Evolutionary conservation across 1,284 basidiomycete species (phyloP), one percentile per base, ranked within the genome.

Genomic region (Sanghuangporus baumii): DNA sequence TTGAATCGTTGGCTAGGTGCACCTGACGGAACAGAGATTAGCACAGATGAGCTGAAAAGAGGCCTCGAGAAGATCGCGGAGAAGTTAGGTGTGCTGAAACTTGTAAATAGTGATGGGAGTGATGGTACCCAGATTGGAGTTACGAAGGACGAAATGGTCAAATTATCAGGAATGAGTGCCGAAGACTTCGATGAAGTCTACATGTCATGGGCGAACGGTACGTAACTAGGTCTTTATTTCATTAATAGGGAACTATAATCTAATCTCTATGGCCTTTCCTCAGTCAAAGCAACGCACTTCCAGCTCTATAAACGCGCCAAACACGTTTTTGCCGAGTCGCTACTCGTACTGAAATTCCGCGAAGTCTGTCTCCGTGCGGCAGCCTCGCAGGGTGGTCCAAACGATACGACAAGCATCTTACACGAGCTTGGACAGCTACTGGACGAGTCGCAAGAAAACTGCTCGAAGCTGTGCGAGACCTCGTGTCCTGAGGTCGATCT

Each of bases 401-500:
- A 67, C 67, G 16, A 34, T 8, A 11, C 52, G 14, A n/a, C 34
- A 36, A 14, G 18, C 6, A 66, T 69, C 34, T 76, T 86, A 23
- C 68, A 77, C 61, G 74, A 74, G 48, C 83, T 96, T 6, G 94
- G 92, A 23, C 71, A 71, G 14, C 74, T 95, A 55, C 91, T 96
- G 88, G 86, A 93, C 70, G 82, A 83, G 62, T 91, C 88, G 14
- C 91, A 94, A 70, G 75, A 75, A 56, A 87, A 84, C 68, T 93
- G 91, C 72, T 71, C 82, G 37, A 73, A 80, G 56, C 72, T 89
- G 7, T 94, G 82, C 70, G 86, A 94, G 66, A 93, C 89, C 73
- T 92, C 91, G 7, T 91, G 89, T 70, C 81, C 84, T 1, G 89
- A 93, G 73, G 76, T 95, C 16, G 85, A 96, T 71, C 74, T 83